Evolutionary conservation across 352 stramenopile species (phyloP).

Genomic region (Phytophthora gonapodyides): DNA sequence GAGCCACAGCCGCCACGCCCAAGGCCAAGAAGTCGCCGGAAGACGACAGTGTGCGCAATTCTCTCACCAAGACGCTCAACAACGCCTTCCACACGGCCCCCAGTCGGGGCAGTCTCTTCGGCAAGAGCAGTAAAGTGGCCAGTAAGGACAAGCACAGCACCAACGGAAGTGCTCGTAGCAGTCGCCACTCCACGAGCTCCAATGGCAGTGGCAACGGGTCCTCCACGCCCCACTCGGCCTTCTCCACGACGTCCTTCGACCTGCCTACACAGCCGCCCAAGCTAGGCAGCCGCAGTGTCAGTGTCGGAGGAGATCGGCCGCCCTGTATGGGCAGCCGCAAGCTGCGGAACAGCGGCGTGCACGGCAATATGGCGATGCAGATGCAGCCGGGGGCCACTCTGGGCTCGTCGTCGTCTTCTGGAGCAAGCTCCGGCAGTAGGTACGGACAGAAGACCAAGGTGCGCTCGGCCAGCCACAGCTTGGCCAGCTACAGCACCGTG

Average conservation of each 20-base stretch:
- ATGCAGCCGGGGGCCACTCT: constrained; percentile 19
- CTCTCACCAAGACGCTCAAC: constrained; percentile 34
- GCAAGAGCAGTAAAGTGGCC: constrained; percentile 16
- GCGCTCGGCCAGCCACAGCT: constrained; percentile 20
- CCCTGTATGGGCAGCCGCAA: constrained; percentile 29
- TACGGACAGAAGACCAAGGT: constrained; percentile 23
- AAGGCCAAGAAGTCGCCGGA: constrained; percentile 29
- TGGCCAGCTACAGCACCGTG: constrained; percentile 22
- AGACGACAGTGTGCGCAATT: constrained; percentile 19
- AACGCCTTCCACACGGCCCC: constrained; percentile 31
- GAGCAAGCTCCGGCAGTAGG: constrained; percentile 6
- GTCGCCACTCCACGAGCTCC: constrained; percentile 19
- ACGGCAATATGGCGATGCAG: constrained; percentile 32
- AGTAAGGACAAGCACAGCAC: constrained; percentile 5
- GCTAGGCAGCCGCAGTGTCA: constrained; percentile 39
- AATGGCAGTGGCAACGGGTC: constrained; percentile 3
- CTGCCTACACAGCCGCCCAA: constrained; percentile 28
- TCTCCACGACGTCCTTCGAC: constrained; percentile 35
- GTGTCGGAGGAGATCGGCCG: constrained; percentile 22
- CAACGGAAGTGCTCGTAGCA: constrained; percentile 8
- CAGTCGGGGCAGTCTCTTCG: constrained; percentile 32
- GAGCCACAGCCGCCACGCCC: constrained; percentile 38
- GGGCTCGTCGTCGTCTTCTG: not conserved
- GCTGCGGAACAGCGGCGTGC: constrained; percentile 31
- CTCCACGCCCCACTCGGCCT: constrained; percentile 12